Evolutionary conservation across 1,284 basidiomycete species (phyloP).

Genomic region (Schizophyllum commune): DNA sequence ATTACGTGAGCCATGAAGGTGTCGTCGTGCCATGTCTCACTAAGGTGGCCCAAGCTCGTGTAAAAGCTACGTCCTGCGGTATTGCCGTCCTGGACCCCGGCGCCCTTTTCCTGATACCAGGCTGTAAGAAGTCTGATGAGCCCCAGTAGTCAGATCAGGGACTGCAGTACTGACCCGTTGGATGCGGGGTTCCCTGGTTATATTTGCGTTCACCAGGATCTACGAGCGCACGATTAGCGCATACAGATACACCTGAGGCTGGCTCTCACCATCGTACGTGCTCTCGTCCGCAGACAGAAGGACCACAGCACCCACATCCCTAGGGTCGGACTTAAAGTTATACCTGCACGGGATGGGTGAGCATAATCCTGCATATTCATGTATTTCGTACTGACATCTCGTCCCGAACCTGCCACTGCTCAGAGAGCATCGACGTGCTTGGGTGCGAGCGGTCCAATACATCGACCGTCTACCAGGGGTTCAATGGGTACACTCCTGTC

Average conservation of each 20-base stretch:
- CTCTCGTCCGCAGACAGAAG: conserved; percentile 63
- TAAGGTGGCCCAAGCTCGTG: conserved; percentile 71
- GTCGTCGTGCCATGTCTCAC: conserved; percentile 46
- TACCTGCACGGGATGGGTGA: conserved; percentile 37
- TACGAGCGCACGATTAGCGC: neutral
- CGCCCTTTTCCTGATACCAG: conserved; percentile 71
- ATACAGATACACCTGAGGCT: neutral
- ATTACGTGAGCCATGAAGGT: conserved; percentile 61
- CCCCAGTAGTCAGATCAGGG: neutral
- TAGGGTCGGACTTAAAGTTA: conserved; percentile 73
- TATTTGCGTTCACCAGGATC: conserved; percentile 23
- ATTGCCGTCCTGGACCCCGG: conserved; percentile 40
- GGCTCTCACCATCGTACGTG: conserved; percentile 47
- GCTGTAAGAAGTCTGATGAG: too few species aligned
- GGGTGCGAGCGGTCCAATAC: conserved; percentile 58
- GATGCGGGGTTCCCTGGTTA: conserved; percentile 60
- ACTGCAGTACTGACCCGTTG: conserved; percentile 35
- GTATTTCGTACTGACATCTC: conserved; percentile 39
- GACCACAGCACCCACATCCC: conserved; percentile 55
- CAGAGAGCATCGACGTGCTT: conserved; percentile 56
- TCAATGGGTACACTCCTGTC: too few species aligned
- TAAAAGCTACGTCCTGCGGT: conserved; percentile 73
- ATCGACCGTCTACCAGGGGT: conserved; percentile 66
- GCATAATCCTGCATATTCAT: conserved; percentile 3
- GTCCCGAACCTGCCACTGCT: conserved; percentile 54